A percentile compares a stretch with the other conserved stretches of the same genome.
These are phyloP conservation scores for Nitzschia palea DNA, from an alignment of 108 stramenopile genomes.

Conservation along the genomic window DNA sequence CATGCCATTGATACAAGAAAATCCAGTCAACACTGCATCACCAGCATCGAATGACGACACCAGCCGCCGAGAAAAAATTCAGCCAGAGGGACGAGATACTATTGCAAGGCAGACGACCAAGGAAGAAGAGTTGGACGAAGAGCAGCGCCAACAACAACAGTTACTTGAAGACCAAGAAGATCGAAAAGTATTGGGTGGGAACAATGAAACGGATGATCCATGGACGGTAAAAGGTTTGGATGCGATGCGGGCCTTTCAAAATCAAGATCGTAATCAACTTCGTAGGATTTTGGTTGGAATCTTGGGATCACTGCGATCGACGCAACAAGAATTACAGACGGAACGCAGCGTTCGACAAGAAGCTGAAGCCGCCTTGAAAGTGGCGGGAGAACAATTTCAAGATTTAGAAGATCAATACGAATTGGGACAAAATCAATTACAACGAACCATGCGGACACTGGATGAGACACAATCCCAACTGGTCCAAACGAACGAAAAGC, in stretches of 20 bases:
- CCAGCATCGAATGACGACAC: too few relatives aligned
- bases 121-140: too few relatives aligned
- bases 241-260: not conserved
- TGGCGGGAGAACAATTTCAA: not conserved
- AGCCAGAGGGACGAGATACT: too few relatives aligned
- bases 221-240: not conserved
- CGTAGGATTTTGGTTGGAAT: not conserved
- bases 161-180: too few relatives aligned
- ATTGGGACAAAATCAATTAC: conserved; percentile 2
- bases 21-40: too few relatives aligned
- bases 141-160: too few relatives aligned
- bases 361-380: not conserved
- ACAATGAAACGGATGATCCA: not conserved
- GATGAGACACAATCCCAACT: not conserved
- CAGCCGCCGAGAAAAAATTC: too few relatives aligned
- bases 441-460: not conserved
- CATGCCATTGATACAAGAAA: too few relatives aligned
- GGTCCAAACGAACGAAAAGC: not conserved
- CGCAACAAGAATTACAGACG: not conserved
- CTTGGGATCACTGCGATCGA: not conserved
- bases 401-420: conserved; percentile 18
- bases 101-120: too few relatives aligned
- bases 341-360: not conserved
- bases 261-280: not conserved
- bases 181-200: not conserved